Conservation (phyloP, 1,139 yeast species). For the Komagataea norvegica region DNA sequence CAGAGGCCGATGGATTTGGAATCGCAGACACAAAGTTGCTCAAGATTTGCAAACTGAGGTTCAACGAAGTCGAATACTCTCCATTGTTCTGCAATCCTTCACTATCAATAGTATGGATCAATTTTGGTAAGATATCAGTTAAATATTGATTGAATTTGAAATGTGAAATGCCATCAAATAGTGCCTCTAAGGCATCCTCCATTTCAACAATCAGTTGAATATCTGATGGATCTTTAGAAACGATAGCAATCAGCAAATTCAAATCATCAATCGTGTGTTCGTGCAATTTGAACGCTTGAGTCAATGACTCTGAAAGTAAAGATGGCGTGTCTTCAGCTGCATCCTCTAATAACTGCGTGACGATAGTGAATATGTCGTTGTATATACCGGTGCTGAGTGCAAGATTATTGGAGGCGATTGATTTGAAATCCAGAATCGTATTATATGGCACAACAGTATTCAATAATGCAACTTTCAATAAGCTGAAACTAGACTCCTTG, state of each 20-base stretch:
- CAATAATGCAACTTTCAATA: conserved; percentile 43
- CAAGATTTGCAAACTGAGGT: conserved; percentile 63
- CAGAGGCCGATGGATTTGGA: conserved; percentile 11
- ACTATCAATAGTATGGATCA: conserved; percentile 14
- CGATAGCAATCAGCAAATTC: conserved; percentile 55
- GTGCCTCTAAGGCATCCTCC: conserved; percentile 57
- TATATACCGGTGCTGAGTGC: conserved; percentile 29
- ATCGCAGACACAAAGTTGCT: conserved; percentile 42
- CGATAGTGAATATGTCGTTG: conserved; percentile 33
- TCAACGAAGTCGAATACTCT: conserved; percentile 38
- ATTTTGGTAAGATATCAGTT: conserved; percentile 27
- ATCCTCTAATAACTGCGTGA: conserved; percentile 47
- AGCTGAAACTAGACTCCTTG: conserved; percentile 19
- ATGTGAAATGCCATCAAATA: conserved; percentile 45
- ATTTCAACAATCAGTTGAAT: conserved; percentile 55
- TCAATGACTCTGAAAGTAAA: conserved; percentile 65
- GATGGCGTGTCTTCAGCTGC: conserved; percentile 83
- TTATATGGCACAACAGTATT: conserved; percentile 53
- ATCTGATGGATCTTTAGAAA: conserved; percentile 73
- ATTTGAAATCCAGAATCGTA: conserved; percentile 39
- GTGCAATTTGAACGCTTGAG: conserved; percentile 45
- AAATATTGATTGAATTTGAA: conserved; percentile 41
- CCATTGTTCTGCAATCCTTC: conserved; percentile 18
- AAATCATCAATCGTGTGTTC: conserved; percentile 42
- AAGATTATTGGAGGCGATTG: conserved; percentile 18